These are phyloP conservation scores for Ophiocordyceps sinensis DNA, from an alignment of 2,329 filamentous ascomycete genomes.

Conservation along the genomic window DNA sequence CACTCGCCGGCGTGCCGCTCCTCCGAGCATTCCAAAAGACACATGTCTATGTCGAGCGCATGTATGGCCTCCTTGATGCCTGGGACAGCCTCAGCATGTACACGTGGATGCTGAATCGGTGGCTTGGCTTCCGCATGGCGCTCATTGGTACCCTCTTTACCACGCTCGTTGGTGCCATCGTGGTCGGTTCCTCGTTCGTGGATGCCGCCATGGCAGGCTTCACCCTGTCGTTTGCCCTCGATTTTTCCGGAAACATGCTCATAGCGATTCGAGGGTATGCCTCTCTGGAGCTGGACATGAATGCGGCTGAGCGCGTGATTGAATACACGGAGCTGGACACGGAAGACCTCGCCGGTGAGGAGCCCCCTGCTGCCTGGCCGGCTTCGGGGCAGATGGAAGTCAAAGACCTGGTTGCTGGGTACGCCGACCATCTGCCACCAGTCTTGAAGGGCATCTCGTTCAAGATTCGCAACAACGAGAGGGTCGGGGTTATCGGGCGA, in stretches of 20 bases:
- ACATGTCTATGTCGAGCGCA: slow-evolving; percentile 50
- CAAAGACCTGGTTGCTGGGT: slow-evolving; percentile 55
- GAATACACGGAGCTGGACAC: slow-evolving; percentile 59
- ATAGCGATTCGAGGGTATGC: slow-evolving; percentile 55
- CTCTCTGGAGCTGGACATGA: slow-evolving; percentile 64
- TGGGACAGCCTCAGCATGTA: slow-evolving; percentile 53
- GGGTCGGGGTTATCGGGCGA: slow-evolving; percentile 63
- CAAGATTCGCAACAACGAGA: slow-evolving; percentile 48
- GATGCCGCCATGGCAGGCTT: slow-evolving; percentile 62
- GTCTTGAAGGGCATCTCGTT: slow-evolving; percentile 59
- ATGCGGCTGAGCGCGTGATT: slow-evolving; percentile 59
- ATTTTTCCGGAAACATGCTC: slow-evolving; percentile 49
- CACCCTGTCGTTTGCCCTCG: slow-evolving; percentile 57
- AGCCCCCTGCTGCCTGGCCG: slow-evolving; percentile 60
- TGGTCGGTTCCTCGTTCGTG: slow-evolving; percentile 46
- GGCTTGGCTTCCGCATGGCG: slow-evolving; percentile 62
- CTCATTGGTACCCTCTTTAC: slow-evolving; percentile 56
- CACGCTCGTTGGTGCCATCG: slow-evolving; percentile 46
- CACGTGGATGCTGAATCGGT: slow-evolving; percentile 59
- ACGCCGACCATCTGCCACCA: slow-evolving; percentile 55
- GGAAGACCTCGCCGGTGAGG: slow-evolving; percentile 46
- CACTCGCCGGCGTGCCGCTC: slow-evolving; percentile 57
- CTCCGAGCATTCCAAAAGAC: slow-evolving; percentile 63
- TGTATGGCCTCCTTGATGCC: slow-evolving; percentile 55
- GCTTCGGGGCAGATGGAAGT: slow-evolving; percentile 59